A percentile compares a stretch with the other conserved stretches of the same genome.
phyloP scores from a whole-genome alignment of 495 filamentous ascomycete genomes.

The Trichoderma reesei region DNA sequence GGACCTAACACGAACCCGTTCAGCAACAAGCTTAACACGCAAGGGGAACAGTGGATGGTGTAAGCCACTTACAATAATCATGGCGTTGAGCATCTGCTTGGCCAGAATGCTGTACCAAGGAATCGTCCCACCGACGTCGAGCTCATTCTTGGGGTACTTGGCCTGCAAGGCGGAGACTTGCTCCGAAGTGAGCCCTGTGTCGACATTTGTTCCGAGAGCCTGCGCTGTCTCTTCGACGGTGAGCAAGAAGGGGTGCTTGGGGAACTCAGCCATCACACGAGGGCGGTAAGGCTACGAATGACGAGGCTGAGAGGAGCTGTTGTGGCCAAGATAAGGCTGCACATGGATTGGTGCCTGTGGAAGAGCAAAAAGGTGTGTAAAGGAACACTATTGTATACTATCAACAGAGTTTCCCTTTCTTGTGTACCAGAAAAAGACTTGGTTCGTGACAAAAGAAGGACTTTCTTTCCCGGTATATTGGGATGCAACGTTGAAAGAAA shows the following conservation, averaged over 20 bases:
- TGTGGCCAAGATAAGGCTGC: neutral
- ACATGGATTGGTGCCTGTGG: neutral
- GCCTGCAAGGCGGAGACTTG: slow-evolving; percentile 40
- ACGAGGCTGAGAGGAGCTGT: neutral
- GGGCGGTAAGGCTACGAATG: neutral
- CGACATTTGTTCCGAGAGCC: slow-evolving; percentile 43
- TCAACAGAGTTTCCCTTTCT: neutral
- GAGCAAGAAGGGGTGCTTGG: slow-evolving; percentile 44
- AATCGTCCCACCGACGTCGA: slow-evolving; percentile 50
- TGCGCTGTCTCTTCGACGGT: slow-evolving; percentile 41
- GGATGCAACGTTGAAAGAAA: too few species aligned
- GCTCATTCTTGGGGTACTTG: slow-evolving; percentile 50
- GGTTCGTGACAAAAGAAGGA: neutral
- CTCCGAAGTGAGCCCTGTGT: slow-evolving; percentile 45
- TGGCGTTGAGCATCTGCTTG: slow-evolving; percentile 57
- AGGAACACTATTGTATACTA: neutral
- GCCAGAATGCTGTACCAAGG: slow-evolving; percentile 56
- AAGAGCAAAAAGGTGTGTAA: neutral
- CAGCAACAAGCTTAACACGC: neutral
- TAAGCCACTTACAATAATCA: slow-evolving; percentile 43
- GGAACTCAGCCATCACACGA: slow-evolving; percentile 30
- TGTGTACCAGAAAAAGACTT: too few species aligned
- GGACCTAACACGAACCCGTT: slow-evolving; percentile 40
- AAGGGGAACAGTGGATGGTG: slow-evolving; percentile 15
- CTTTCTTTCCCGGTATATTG: neutral